These are phyloP conservation scores for Pseudonitzschia multiseries DNA, from an alignment of 108 stramenopile species.

Conservation along the genomic window DNA sequence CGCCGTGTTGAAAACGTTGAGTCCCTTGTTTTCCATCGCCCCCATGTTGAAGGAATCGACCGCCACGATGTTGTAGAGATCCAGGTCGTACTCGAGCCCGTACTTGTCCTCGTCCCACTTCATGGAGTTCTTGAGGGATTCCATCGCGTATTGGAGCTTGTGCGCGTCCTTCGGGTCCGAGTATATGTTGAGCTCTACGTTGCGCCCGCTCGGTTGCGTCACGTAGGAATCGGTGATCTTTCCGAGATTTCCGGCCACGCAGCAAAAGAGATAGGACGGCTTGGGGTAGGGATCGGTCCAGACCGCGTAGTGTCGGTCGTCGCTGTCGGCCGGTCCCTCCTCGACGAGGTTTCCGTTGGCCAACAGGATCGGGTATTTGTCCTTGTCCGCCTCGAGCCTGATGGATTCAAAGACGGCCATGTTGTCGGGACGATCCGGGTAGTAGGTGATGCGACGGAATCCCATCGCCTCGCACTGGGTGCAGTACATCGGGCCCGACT, in stretches of 20 bases:
- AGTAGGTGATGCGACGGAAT: constrained; percentile 91
- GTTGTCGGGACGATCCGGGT: constrained; percentile 94
- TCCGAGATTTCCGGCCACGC: constrained; percentile 91
- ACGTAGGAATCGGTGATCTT: constrained; percentile 76
- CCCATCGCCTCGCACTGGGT: constrained; percentile 90
- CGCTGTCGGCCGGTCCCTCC: constrained; percentile 40
- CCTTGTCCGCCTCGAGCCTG: constrained; percentile 78
- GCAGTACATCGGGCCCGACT: constrained; percentile 83
- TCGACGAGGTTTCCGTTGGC: constrained; percentile 92
- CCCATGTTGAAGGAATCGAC: constrained; percentile 90
- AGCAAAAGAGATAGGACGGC: constrained; percentile 93
- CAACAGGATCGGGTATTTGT: constrained; percentile 82
- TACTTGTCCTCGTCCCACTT: constrained; percentile 87
- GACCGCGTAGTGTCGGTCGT: constrained; percentile 73
- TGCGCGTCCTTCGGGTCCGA: constrained; percentile 83
- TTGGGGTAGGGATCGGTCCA: constrained; percentile 97
- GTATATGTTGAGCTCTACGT: constrained; percentile 82
- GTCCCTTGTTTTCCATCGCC: constrained; percentile 97
- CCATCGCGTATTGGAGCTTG: constrained; percentile 89
- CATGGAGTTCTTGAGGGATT: constrained; percentile 84
- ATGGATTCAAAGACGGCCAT: constrained; percentile 86
- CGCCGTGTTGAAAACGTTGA: constrained; percentile 97
- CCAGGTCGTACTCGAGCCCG: constrained; percentile 94
- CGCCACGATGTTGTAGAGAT: constrained; percentile 94
- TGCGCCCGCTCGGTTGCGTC: constrained; percentile 64